A percentile compares a stretch with the other conserved stretches of the same genome.
These are phyloP conservation scores for Mercurialis annua DNA, from an alignment of 345 rosid genomes.

Conservation along the genomic window DNA sequence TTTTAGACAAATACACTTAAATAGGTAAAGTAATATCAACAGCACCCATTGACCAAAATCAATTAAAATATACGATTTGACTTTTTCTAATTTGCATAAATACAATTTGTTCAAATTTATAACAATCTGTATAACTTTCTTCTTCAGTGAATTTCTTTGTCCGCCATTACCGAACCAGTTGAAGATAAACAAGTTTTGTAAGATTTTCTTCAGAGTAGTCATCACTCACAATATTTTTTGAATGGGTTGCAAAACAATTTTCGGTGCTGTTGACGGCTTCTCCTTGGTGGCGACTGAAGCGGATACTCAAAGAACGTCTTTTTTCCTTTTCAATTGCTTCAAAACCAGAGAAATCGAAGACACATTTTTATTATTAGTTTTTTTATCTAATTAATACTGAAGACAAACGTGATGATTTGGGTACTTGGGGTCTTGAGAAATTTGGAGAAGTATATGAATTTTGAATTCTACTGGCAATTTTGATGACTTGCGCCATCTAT, in stretches of 20 bases:
- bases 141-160: no score
- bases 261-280: conserved; percentile 61
- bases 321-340: conserved; percentile 26
- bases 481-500: conserved; percentile 62
- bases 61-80: no score
- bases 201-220: no score
- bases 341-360: conserved; percentile 28
- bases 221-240: conserved; percentile 76
- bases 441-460: conserved; percentile 27
- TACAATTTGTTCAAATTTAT: no score
- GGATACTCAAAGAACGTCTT: conserved; percentile 28
- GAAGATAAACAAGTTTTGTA: no score
- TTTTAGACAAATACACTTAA: no score
- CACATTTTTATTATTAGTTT: conserved; percentile 30
- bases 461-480: conserved; percentile 42
- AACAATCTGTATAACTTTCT: no score
- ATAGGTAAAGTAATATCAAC: no score
- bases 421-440: conserved; percentile 26
- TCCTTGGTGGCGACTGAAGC: conserved; percentile 62
- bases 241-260: conserved; percentile 80
- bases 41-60: no score
- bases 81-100: no score
- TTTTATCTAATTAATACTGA: conserved; percentile 43
- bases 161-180: no score
- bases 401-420: no score